A percentile compares a stretch with the other conserved stretches of the same genome.
phyloP scores from a whole-genome alignment of 257 asterid genomes.

The Ballota nigra region DNA sequence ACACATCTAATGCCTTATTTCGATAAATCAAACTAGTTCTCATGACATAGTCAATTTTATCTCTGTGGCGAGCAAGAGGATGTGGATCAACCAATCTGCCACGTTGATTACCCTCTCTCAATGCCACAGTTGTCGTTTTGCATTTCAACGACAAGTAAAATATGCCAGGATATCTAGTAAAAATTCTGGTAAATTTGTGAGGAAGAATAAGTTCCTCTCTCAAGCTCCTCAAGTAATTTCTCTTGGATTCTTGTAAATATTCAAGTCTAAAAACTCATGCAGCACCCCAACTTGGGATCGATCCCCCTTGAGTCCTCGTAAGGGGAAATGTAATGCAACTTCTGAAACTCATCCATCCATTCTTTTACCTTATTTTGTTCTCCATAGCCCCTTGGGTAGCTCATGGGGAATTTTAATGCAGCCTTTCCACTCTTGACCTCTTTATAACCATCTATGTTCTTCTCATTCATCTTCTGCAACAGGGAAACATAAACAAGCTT shows the following conservation, averaged over 20 bases:
- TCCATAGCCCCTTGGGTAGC: constrained; percentile 92
- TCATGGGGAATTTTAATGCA: constrained; percentile 82
- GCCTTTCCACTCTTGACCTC: constrained; percentile 78
- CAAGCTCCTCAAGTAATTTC: constrained; percentile 82
- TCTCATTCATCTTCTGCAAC: constrained; percentile 76
- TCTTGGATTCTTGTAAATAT: constrained; percentile 81
- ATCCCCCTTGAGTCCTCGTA: constrained; percentile 80
- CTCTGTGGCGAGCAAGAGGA: constrained; percentile 69
- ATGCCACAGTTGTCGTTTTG: constrained; percentile 82
- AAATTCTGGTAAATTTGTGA: constrained; percentile 79
- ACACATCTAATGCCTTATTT: constrained; percentile 55
- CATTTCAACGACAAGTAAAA: constrained; percentile 84
- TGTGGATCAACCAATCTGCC: constrained; percentile 71
- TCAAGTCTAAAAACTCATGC: constrained; percentile 74
- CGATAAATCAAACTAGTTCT: constrained; percentile 81
- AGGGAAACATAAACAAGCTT: constrained; percentile 60
- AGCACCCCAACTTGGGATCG: constrained; percentile 86
- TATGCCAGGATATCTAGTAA: constrained; percentile 93
- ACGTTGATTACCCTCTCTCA: constrained; percentile 80
- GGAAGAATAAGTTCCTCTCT: constrained; percentile 87
- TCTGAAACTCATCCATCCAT: constrained; percentile 97
- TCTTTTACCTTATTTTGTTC: constrained; percentile 86
- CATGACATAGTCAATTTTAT: constrained; percentile 76
- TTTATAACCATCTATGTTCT: constrained; percentile 39
- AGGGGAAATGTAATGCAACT: constrained; percentile 90